Base-by-base conservation (phyloP, 208 protist genomes). In the Acanthamoeba culbertsoni region DNA sequence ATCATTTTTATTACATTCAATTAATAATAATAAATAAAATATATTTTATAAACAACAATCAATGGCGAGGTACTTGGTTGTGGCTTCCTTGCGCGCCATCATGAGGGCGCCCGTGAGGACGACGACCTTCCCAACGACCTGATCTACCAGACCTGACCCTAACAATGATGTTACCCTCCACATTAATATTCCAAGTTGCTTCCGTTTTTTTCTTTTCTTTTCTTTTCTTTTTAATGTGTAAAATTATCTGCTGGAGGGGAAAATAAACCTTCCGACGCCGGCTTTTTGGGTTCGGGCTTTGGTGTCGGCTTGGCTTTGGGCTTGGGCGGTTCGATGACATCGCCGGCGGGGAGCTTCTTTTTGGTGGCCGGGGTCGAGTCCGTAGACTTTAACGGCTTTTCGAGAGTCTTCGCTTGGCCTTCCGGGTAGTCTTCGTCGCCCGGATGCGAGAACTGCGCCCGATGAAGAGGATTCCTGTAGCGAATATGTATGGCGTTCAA, bases 71-170 rank as follows among this genome's bases (percentile, higher is more conserved):
- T 84, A 84, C 73, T 84, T 84, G 46, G 73, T 23, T 26, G 73
- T 84, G 73, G 73, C 73, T 53, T 84, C 73, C 73, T 84, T 84
- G 73, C 73, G 73, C 8, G 73, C 46, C n/a, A 84, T 51, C 73
- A 84, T 84, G 26, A 84, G 46, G 1, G 43, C 46, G 37, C 73
- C 73, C 28, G 73, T 84, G 73, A 84, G 73, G 23, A 55, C 73
- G 46, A 84, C 20, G 26, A 84, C 43, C 46, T 84, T 84, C 4
- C 73, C 73, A 4, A 23, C 37, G 7, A 84, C 46, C 46, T 33
- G 73, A 10, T 23, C 46, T 14, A 33, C 40, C n/a, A 46, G 43
- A 5, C 46, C 73, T 45, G n/a, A n/a, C n/a, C n/a, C n/a, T n/a
- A n/a, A n/a, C n/a, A n/a, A n/a, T n/a, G n/a, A n/a, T n/a, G n/a